Evolutionary conservation across 2,329 filamentous ascomycete species (phyloP).

Genomic region (Colletotrichum theobromicola): DNA sequence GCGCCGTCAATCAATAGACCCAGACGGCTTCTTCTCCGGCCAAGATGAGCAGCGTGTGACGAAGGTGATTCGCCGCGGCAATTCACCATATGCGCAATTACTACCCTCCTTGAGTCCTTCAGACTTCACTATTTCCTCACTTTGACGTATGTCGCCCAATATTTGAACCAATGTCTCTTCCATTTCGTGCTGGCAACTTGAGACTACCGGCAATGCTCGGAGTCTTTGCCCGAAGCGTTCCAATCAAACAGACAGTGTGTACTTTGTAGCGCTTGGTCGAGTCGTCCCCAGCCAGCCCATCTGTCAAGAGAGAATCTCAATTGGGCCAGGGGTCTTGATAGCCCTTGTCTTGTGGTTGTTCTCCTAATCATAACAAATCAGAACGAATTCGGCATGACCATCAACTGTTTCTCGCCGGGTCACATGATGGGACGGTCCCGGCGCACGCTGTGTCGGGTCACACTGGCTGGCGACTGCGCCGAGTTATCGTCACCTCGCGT

Average conservation of each 20-base stretch:
- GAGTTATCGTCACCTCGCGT: background rate
- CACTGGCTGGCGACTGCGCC: background rate
- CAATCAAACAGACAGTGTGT: constrained; percentile 1
- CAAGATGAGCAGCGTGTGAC: background rate
- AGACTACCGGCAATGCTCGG: background rate
- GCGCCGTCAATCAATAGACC: background rate
- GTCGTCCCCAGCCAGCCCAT: background rate
- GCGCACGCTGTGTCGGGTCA: background rate
- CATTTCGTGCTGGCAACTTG: background rate
- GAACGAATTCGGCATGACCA: background rate
- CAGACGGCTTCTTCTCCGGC: background rate
- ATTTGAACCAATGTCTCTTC: background rate
- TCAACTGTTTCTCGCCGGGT: background rate
- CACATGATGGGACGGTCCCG: background rate
- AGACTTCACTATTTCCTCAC: constrained; percentile 5
- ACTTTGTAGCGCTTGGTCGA: background rate
- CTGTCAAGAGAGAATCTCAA: background rate
- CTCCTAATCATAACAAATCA: background rate
- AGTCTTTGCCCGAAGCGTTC: constrained; percentile 3
- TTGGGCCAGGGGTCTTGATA: background rate
- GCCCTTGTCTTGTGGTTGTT: background rate
- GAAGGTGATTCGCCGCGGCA: constrained; percentile 1
- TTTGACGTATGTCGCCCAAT: constrained; percentile 1
- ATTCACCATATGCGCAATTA: background rate
- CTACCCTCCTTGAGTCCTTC: background rate